These are phyloP conservation scores for Leccinum boreale DNA, from an alignment of 768 basidiomycete species.

Conservation along the genomic window DNA sequence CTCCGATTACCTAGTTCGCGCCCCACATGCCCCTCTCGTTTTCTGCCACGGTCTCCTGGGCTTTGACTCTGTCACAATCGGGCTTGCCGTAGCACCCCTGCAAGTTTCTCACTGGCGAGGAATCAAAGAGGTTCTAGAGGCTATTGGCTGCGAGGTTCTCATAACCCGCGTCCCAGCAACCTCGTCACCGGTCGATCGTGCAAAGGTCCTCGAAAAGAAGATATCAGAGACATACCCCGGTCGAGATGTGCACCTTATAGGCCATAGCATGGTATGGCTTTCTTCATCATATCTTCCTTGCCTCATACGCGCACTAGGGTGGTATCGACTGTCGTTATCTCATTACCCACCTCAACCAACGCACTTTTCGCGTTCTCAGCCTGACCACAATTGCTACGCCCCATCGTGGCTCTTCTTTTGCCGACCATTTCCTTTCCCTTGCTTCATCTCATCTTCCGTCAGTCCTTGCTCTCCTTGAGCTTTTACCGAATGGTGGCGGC, in stretches of 20 bases:
- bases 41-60: conserved; percentile 96
- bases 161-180: conserved; percentile 94
- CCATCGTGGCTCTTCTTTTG: conserved; percentile 91
- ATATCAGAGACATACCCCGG: conserved; percentile 82
- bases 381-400: conserved; percentile 95
- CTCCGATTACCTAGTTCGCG: conserved; percentile 48
- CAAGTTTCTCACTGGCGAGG: conserved; percentile 97
- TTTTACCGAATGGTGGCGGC: conserved; percentile 89
- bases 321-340: conserved; percentile 92
- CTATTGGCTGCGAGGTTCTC: conserved; percentile 85
- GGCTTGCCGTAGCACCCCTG: conserved; percentile 70
- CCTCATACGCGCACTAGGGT: conserved; percentile 50
- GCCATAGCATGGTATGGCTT: conserved; percentile 69
- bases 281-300: neutral
- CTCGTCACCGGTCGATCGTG: conserved; percentile 82
- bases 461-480: conserved; percentile 69
- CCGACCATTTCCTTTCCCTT: conserved; percentile 84
- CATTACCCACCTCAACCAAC: conserved; percentile 75
- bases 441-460: conserved; percentile 65
- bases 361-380: conserved; percentile 77
- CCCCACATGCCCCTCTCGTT: conserved; percentile 81
- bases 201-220: conserved; percentile 80
- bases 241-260: conserved; percentile 81
- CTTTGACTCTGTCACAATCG: conserved; percentile 82
- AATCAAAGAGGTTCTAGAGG: conserved; percentile 87